These are phyloP conservation scores for Myxozyma monticola DNA, from an alignment of 805 yeast genomes.

Conservation along the genomic window DNA sequence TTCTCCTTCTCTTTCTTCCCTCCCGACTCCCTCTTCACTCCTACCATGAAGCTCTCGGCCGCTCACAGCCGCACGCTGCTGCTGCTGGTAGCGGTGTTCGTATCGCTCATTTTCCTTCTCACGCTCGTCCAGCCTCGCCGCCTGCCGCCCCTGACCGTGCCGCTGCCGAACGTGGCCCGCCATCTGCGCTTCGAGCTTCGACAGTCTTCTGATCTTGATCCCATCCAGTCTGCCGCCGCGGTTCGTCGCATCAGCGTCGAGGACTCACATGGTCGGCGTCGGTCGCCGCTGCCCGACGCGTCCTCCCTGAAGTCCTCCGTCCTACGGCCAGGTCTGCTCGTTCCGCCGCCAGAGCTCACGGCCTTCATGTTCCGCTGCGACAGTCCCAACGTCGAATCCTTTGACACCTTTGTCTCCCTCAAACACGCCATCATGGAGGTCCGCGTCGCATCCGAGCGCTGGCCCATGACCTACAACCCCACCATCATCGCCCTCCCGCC, in stretches of 20 bases:
- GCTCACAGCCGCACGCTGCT: too few relatives aligned
- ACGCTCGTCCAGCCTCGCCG: too few relatives aligned
- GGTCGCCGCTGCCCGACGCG: too few relatives aligned
- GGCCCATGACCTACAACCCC: slow-evolving; percentile 27
- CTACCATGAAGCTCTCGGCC: too few relatives aligned
- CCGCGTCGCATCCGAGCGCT: slow-evolving; percentile 16
- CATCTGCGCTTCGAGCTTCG: slow-evolving; percentile 15
- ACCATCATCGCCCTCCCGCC: slow-evolving; percentile 28
- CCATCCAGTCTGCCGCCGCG: too few relatives aligned
- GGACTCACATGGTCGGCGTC: too few relatives aligned
- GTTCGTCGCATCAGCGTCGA: too few relatives aligned
- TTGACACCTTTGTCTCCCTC: slow-evolving; percentile 18
- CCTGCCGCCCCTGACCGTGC: slow-evolving; percentile 5
- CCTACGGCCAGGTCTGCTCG: too few relatives aligned
- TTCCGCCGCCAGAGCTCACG: neutral
- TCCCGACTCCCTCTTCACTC: too few relatives aligned
- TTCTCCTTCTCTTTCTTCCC: slow-evolving; percentile 10
- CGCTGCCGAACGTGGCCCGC: slow-evolving; percentile 12
- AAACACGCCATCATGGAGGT: slow-evolving; percentile 21
- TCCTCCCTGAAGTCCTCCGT: too few relatives aligned
- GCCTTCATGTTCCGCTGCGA: slow-evolving; percentile 10
- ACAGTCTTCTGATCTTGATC: neutral
- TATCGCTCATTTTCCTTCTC: too few relatives aligned
- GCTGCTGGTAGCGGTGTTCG: too few relatives aligned
- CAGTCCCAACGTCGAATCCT: slow-evolving; percentile 8